Base-by-base conservation (phyloP, 208 protist species). In the Acanthamoeba comandoni region DNA sequence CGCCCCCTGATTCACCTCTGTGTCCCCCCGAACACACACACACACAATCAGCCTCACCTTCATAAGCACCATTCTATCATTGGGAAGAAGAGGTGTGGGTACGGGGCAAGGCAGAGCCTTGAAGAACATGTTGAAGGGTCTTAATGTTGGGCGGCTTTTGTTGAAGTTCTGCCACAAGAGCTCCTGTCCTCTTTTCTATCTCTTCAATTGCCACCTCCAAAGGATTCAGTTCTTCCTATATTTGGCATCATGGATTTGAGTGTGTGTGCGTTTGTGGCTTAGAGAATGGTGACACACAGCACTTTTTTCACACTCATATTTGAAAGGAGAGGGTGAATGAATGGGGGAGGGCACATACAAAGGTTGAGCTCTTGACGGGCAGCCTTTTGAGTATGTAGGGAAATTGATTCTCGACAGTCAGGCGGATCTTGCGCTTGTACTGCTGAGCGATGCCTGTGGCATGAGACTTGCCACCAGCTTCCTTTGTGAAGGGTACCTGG, bases 1-100 rank as follows among this genome's bases (percentile, higher is more conserved):
- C 9, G 80, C 80, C 60, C 80, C 80, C 22, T 89, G 80, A 26
- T 89, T 70, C 19, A 89, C 80, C 80, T 89, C 80, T 89, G 75
- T 26, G 15, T 5, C 35, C 35, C 1, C 35, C 35, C 35, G 2
- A 3, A 29, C 9, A 24, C 24, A 7, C 52, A 64, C 19, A n/a
- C 19, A 22, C 43, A 87, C 22, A 15, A 35, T 52, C 57, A 87
- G 55, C 17, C 55, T 62, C n/a, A 62, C 17, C 55, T 15, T 62
- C 55, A 15, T n/a, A n/a, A n/a, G n/a, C n/a, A n/a, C n/a, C n/a
- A n/a, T n/a, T n/a, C 55, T 62, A 19, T 62, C 55, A 62, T 62
- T 62, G 39, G 19, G 58, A 49, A 55, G 12, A 15, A 2, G n/a
- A n/a, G n/a, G n/a, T n/a, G 19, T 57, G 29, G 60, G 29, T 89